phyloP scores from a whole-genome alignment of 108 stramenopile species.

The Halocafeteria seosinensis region DNA sequence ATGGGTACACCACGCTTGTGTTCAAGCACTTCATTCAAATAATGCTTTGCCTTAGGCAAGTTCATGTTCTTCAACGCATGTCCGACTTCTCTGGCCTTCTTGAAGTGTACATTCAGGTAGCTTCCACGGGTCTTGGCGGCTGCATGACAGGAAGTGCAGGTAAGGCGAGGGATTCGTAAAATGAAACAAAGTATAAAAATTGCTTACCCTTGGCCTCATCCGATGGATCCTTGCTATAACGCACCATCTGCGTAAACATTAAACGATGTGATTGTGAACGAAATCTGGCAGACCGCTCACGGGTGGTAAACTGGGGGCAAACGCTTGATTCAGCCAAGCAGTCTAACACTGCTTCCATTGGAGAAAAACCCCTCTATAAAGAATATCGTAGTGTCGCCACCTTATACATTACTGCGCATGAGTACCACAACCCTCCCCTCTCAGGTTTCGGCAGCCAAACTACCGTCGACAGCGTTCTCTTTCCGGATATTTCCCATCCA shows the following conservation, averaged over 20 bases:
- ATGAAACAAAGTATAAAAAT: background rate
- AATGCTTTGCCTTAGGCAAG: constrained; percentile 60
- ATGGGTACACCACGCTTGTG: constrained; percentile 88
- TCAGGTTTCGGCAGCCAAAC: too few relatives aligned
- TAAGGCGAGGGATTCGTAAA: background rate
- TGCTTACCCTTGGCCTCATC: background rate
- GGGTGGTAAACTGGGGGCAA: background rate
- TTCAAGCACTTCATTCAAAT: constrained; percentile 72
- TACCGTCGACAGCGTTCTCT: too few relatives aligned
- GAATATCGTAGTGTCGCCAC: too few relatives aligned
- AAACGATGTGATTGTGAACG: background rate
- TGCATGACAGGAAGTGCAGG: background rate
- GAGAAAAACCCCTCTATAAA: too few relatives aligned
- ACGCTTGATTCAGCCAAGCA: background rate
- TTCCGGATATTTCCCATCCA: too few relatives aligned
- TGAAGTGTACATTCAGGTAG: constrained; percentile 56
- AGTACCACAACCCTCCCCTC: too few relatives aligned
- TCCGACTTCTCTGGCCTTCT: constrained; percentile 92
- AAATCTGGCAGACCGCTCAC: background rate
- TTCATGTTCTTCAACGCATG: constrained; percentile 84
- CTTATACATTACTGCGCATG: too few relatives aligned
- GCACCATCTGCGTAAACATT: background rate
- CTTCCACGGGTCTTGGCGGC: background rate
- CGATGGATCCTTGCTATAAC: background rate
- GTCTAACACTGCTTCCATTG: too few relatives aligned